Conservation (phyloP, 2,329 filamentous ascomycete genomes). For the Pezicula neosporulosa region DNA sequence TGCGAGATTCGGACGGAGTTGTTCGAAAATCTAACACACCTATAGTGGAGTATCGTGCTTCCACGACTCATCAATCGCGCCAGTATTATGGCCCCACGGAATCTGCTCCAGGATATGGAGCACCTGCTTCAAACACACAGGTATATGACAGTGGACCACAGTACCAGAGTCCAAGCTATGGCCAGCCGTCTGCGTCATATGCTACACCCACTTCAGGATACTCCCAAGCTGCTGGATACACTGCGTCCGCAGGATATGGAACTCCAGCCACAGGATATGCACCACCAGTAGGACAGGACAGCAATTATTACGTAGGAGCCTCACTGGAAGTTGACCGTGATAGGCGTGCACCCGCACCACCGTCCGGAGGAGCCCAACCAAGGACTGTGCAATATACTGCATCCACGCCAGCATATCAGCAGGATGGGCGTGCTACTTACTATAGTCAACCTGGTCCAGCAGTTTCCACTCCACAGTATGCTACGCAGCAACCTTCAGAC, state of each 20-base stretch:
- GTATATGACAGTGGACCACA: conserved; percentile 21
- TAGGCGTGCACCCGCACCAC: conserved; percentile 11
- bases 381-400: conserved; percentile 14
- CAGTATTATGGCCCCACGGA: conserved; percentile 31
- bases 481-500: conserved; percentile 42
- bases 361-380: conserved; percentile 11
- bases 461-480: conserved; percentile 34
- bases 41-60: conserved; percentile 31
- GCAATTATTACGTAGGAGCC: conserved; percentile 26
- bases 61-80: conserved; percentile 29
- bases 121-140: conserved; percentile 15
- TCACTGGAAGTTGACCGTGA: conserved; percentile 13
- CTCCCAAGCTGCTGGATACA: conserved; percentile 3
- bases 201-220: conserved; percentile 18
- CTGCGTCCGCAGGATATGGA: conserved; percentile 17
- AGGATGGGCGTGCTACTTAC: conserved; percentile 13
- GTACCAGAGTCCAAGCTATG: conserved; percentile 15
- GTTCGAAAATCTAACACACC: conserved; percentile 31
- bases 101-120: conserved; percentile 17
- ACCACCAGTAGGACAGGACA: conserved; percentile 6
- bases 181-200: conserved; percentile 20
- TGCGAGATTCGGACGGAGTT: conserved; percentile 24
- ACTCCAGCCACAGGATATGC: conserved; percentile 18
- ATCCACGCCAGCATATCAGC: conserved; percentile 12
- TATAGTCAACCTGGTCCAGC: conserved; percentile 31